phyloP scores from a whole-genome alignment of 1,284 basidiomycete species.

The Pseudozyma flocculosa region DNA sequence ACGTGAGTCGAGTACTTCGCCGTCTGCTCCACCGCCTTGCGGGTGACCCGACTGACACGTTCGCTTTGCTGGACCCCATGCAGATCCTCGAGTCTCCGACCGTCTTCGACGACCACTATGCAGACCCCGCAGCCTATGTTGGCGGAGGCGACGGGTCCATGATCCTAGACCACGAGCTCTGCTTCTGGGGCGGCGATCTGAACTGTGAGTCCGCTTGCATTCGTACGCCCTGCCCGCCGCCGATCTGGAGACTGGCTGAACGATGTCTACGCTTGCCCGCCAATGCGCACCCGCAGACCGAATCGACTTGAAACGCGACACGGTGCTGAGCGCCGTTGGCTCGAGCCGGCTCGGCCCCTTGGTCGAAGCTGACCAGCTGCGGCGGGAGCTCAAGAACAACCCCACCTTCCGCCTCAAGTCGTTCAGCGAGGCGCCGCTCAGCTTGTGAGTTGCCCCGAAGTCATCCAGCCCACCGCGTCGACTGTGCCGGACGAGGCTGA shows the following conservation, averaged over 20 bases:
- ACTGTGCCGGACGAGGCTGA: neutral
- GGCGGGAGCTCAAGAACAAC: slow-evolving; percentile 82
- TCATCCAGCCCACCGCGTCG: neutral
- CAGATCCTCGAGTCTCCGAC: slow-evolving; percentile 41
- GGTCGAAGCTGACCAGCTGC: slow-evolving; percentile 79
- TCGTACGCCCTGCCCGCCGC: too few species aligned
- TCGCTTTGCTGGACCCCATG: neutral
- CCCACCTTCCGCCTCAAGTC: slow-evolving; percentile 78
- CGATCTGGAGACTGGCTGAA: too few species aligned
- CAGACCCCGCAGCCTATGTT: slow-evolving; percentile 66
- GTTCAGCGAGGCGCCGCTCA: slow-evolving; percentile 71
- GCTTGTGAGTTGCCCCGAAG: slow-evolving; percentile 4
- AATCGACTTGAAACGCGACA: slow-evolving; percentile 83
- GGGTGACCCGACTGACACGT: too few species aligned
- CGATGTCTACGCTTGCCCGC: too few species aligned
- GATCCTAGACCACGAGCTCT: slow-evolving; percentile 90
- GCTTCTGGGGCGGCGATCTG: slow-evolving; percentile 72
- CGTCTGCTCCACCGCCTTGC: too few species aligned
- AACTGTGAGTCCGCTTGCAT: slow-evolving; percentile 58
- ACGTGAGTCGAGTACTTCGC: slow-evolving; percentile 37
- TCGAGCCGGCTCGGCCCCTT: slow-evolving; percentile 69
- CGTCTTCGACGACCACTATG: slow-evolving; percentile 21
- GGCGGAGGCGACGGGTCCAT: slow-evolving; percentile 92
- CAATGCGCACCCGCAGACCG: slow-evolving; percentile 63
- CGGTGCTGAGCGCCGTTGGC: slow-evolving; percentile 70